Conservation (phyloP, 768 basidiomycete genomes). For the Chlorophyllum brunneum region DNA sequence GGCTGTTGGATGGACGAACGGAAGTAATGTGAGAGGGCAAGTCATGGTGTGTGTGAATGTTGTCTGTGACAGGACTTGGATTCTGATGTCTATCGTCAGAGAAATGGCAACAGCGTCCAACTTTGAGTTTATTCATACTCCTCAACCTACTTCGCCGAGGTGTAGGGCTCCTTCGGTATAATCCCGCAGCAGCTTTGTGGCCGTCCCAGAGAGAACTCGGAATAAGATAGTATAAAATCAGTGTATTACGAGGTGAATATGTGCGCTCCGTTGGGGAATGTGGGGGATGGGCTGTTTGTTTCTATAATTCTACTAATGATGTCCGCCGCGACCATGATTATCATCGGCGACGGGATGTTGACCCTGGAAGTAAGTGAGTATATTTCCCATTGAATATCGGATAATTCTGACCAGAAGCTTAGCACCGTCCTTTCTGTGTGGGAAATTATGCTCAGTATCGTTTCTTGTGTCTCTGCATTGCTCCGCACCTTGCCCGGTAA, state of each 20-base stretch:
- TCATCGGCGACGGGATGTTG: conserved; percentile 40
- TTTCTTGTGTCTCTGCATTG: not conserved
- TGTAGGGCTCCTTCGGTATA: no score
- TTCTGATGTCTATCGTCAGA: not conserved
- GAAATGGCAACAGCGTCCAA: not conserved
- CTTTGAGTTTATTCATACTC: not conserved
- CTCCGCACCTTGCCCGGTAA: conserved; percentile 83
- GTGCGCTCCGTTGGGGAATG: conserved; percentile 3
- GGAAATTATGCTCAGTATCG: not conserved
- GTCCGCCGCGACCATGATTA: conserved; percentile 30
- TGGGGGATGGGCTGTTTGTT: not conserved
- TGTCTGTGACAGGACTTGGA: not conserved
- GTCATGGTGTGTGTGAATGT: conserved; percentile 4
- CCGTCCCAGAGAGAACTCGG: no score
- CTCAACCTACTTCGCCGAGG: no score
- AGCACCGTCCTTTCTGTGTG: conserved; percentile 65
- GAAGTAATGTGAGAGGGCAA: not conserved
- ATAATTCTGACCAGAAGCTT: conserved; percentile 56
- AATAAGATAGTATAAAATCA: no score
- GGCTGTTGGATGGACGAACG: not conserved
- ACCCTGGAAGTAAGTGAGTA: conserved; percentile 33
- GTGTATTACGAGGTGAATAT: not conserved
- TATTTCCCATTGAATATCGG: conserved; percentile 3
- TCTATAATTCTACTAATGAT: conserved; percentile 31
- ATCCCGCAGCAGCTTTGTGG: no score